Conservation (phyloP, 2,329 filamentous ascomycete species). For the Hypomyces perniciosus region DNA sequence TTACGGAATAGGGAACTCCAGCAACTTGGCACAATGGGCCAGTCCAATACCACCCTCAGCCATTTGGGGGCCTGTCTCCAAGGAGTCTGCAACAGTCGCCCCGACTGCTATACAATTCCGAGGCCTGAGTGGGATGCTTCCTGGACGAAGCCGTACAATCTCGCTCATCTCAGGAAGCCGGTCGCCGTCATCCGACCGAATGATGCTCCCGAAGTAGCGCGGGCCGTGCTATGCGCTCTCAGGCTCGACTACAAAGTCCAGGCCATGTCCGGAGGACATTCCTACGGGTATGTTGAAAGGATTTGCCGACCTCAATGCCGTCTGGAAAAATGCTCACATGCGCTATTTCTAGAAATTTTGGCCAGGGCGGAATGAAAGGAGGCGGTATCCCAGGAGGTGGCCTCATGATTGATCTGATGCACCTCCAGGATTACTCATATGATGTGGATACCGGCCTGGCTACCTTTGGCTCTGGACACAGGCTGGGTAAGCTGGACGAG, state of each 20-base stretch:
- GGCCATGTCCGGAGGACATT: conserved; percentile 59
- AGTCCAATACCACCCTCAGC: conserved; percentile 30
- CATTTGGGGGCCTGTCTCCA: conserved; percentile 41
- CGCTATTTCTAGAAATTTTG: conserved; percentile 28
- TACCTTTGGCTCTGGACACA: conserved; percentile 47
- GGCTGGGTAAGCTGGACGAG: conserved; percentile 46
- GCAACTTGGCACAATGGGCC: neutral
- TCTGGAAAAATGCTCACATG: neutral
- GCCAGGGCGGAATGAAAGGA: conserved; percentile 41
- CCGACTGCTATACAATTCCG: conserved; percentile 27
- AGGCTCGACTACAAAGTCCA: conserved; percentile 48
- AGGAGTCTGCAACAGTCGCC: conserved; percentile 38
- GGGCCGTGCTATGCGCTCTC: conserved; percentile 51
- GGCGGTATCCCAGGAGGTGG: conserved; percentile 26
- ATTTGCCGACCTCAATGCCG: no score
- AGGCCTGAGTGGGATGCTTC: neutral
- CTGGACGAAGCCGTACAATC: conserved; percentile 51
- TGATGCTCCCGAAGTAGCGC: conserved; percentile 48
- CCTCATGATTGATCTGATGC: conserved; percentile 48
- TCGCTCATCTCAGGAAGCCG: conserved; percentile 44
- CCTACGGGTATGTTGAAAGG: conserved; percentile 45
- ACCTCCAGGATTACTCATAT: conserved; percentile 49
- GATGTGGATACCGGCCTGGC: conserved; percentile 47
- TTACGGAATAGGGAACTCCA: no score
- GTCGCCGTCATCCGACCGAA: conserved; percentile 51